These are phyloP conservation scores for Leishmania tropica DNA, from an alignment of 208 protist species.

Conservation along the genomic window DNA sequence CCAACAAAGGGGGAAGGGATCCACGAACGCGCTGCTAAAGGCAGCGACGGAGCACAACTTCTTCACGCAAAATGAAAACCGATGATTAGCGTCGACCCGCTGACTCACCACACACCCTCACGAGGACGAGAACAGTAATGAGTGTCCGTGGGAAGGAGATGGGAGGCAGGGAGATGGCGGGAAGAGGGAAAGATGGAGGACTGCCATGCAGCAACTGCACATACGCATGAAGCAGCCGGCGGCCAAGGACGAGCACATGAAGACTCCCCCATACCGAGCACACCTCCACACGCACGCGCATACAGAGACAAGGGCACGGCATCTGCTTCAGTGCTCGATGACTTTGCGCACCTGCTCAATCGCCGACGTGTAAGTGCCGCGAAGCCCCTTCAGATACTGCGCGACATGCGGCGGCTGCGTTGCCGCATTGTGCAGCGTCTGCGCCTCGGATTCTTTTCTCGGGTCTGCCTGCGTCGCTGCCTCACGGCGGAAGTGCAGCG, in stretches of 20 bases:
- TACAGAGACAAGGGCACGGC: not conserved
- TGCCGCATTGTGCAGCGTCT: slow-evolving; percentile 85
- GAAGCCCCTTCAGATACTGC: slow-evolving; percentile 91
- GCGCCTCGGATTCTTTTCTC: slow-evolving; percentile 62
- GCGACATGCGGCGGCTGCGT: slow-evolving; percentile 80
- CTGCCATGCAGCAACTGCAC: not conserved
- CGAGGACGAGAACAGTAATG: not conserved
- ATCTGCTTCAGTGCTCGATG: slow-evolving; percentile 65
- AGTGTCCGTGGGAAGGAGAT: not conserved
- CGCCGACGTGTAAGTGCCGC: slow-evolving; percentile 73
- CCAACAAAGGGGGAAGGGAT: not conserved
- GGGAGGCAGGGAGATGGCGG: not conserved
- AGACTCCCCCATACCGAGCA: not conserved
- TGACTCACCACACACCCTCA: not conserved
- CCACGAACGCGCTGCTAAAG: too few relatives aligned
- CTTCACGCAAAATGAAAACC: not conserved
- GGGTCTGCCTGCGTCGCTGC: slow-evolving; percentile 81
- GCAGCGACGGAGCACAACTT: not conserved
- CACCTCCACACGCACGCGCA: not conserved
- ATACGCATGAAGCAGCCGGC: not conserved
- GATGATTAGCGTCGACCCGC: not conserved
- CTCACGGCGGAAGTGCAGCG: slow-evolving; percentile 85
- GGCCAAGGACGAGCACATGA: not conserved
- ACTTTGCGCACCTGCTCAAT: slow-evolving; percentile 83
- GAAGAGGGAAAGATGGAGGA: not conserved